Percentiles rank a stretch among this genome's conserved stretches.
phyloP scores from a whole-genome alignment of 2,329 filamentous ascomycete genomes.

The Sordariomycetes sp. region DNA sequence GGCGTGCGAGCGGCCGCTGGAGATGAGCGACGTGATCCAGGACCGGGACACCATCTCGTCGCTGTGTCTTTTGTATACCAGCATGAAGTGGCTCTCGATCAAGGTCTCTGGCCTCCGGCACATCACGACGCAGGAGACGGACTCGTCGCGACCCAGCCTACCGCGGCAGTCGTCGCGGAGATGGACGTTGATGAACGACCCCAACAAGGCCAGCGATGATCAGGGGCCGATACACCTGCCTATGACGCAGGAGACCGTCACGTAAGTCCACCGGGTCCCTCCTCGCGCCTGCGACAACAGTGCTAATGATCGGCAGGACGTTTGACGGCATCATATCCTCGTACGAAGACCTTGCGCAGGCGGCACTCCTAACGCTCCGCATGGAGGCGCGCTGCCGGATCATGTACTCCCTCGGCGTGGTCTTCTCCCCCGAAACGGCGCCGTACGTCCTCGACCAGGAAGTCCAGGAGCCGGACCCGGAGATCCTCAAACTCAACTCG shows the following conservation, averaged over 20 bases:
- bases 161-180: constrained; percentile 54
- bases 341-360: constrained; percentile 70
- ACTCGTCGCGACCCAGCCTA: constrained; percentile 47
- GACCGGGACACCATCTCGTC: constrained; percentile 79
- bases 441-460: constrained; percentile 60
- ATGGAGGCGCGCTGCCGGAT: constrained; percentile 81
- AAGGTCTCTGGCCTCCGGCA: constrained; percentile 74
- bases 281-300: background rate
- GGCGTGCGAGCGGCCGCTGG: constrained; percentile 51
- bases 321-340: constrained; percentile 83
- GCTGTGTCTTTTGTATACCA: constrained; percentile 84
- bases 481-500: constrained; percentile 73
- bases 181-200: constrained; percentile 72
- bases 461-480: constrained; percentile 66
- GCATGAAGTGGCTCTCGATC: constrained; percentile 93
- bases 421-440: constrained; percentile 47
- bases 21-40: constrained; percentile 74
- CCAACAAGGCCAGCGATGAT: constrained; percentile 45
- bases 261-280: constrained; percentile 38
- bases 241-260: constrained; percentile 74
- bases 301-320: constrained; percentile 35
- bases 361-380: constrained; percentile 75
- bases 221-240: constrained; percentile 69
- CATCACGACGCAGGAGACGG: constrained; percentile 63
- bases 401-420: constrained; percentile 62